These are phyloP conservation scores for Blastomyces silverae DNA, from an alignment of 2,329 filamentous ascomycete species.

Conservation along the genomic window DNA sequence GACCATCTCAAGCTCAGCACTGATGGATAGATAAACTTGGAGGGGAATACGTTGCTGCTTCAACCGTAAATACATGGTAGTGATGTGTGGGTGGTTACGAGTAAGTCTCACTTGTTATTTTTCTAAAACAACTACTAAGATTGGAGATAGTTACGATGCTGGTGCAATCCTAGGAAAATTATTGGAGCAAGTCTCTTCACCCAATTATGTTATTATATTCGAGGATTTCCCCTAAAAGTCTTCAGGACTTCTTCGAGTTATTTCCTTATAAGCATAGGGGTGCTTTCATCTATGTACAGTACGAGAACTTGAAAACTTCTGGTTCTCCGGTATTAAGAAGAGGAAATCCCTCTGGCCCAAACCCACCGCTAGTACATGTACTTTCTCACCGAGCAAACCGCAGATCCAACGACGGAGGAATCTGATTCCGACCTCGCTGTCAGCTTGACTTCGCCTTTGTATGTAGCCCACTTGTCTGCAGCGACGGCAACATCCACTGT, in stretches of 20 bases:
- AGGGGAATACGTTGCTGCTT: neutral
- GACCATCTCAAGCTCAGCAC: too few relatives aligned
- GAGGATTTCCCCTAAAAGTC: neutral
- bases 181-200: neutral
- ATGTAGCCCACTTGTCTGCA: constrained; percentile 16
- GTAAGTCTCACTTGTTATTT: neutral
- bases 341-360: neutral
- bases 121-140: neutral
- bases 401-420: constrained; percentile 16
- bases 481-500: constrained; percentile 19
- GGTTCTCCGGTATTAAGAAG: neutral
- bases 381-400: constrained; percentile 16
- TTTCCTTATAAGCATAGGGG: neutral
- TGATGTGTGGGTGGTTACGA: neutral
- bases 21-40: too few relatives aligned
- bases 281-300: neutral
- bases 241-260: neutral
- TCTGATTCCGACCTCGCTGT: constrained; percentile 21
- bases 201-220: neutral
- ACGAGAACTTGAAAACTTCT: neutral
- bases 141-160: neutral
- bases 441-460: constrained; percentile 14
- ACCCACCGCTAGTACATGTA: constrained; percentile 13
- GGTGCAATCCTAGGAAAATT: neutral
- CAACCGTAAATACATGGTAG: neutral